Conservation (phyloP, 2,329 filamentous ascomycete genomes). For the Diaporthe capsici region DNA sequence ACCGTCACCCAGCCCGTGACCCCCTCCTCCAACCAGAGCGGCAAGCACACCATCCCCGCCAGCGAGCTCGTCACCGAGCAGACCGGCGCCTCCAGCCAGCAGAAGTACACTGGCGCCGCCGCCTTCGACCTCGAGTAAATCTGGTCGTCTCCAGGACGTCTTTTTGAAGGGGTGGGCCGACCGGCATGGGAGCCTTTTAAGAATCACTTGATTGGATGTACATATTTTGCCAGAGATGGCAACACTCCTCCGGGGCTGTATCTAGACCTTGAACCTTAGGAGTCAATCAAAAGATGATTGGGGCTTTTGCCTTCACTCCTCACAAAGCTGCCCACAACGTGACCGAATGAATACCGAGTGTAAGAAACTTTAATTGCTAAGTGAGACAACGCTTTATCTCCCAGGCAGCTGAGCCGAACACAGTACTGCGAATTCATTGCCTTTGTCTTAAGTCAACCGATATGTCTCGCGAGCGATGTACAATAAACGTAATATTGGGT, state of each 20-base stretch:
- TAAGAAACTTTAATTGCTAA: neutral
- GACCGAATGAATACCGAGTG: neutral
- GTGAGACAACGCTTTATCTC: neutral
- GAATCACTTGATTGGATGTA: slow-evolving; percentile 19
- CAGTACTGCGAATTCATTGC: too few species aligned
- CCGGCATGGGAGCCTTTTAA: neutral
- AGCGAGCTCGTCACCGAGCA: slow-evolving; percentile 43
- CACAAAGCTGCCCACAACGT: accelerated
- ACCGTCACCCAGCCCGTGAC: slow-evolving; percentile 48
- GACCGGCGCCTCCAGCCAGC: slow-evolving; percentile 41
- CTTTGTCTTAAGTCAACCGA: too few species aligned
- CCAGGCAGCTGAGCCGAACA: neutral
- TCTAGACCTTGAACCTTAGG: neutral
- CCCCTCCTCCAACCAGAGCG: slow-evolving; percentile 46
- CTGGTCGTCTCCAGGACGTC: neutral
- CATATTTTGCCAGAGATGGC: slow-evolving; percentile 11
- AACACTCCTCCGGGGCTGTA: slow-evolving; percentile 6
- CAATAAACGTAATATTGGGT: too few species aligned
- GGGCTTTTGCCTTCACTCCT: slow-evolving; percentile 10
- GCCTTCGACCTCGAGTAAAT: slow-evolving; percentile 43
- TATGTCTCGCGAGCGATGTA: too few species aligned
- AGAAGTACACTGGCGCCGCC: slow-evolving; percentile 49
- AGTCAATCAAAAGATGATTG: slow-evolving; percentile 13
- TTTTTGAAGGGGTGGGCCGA: neutral
- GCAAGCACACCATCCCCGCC: slow-evolving; percentile 48